Base-by-base conservation (phyloP, 164 flowering plant genomes). In the Magnolia sinica region DNA sequence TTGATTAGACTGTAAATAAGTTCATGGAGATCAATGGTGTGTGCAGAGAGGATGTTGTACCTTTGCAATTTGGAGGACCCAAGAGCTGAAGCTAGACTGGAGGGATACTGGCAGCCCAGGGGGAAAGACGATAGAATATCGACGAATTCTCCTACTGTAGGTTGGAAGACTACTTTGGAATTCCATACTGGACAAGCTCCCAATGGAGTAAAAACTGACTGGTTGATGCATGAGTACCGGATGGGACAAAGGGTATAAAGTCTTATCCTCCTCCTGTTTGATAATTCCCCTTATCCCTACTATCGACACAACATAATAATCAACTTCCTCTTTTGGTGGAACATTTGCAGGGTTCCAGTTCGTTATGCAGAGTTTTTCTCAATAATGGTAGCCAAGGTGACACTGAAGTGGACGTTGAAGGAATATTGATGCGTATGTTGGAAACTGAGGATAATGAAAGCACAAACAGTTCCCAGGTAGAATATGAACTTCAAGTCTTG, bases 221-320 rank as follows among this genome's bases (percentile, higher is more conserved):
- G 91, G 91, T 68, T 85, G 64, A 87, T 90, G 91, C 87, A 85
- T 72, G 87, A 87, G 78, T 89, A 82, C 81, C 82, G 70, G 74
- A 77, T 88, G 74, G 79, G 76, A 68, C 80, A 51, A 76, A 50
- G 18, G 4, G 58, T 82, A 81, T 87, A 70, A 27, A 51, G 22
- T 22, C 68, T 66, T 71, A n/a, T 70, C 20, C 24, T 18, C 45
- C 79, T 76, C 29, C 59, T 55, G 45, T 68, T 75, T 75, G 63
- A 49, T 8, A 58, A 55, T 68, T 65, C 74, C 18, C 7, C 76
- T 37, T 31, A 76, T 73, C 29, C 19, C 64, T 70, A 72, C 72
- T 23, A 52, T 81, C 81, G 71, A 63, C 77, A 74, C 79, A 78
- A 78, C 70, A 79, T 80, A 68, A 52, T 45, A 11, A 79, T 78